A percentile compares a stretch with the other conserved stretches of the same genome.
These are phyloP conservation scores for Priceomyces fermenticarens DNA, from an alignment of 805 yeast genomes.

Conservation along the genomic window DNA sequence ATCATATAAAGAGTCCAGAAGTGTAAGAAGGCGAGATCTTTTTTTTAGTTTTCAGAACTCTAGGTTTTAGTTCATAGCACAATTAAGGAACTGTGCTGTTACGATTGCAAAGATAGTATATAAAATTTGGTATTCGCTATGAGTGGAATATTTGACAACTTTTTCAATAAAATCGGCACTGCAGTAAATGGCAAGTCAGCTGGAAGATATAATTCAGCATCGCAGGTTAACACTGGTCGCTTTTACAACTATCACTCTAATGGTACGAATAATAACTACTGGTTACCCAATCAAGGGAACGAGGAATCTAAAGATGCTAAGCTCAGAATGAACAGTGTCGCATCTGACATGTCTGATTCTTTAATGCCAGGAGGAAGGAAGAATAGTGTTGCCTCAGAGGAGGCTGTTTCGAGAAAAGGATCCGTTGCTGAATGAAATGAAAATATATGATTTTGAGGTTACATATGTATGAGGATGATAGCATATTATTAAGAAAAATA, in stretches of 20 bases:
- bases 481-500: too few relatives aligned
- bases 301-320: conserved; percentile 2
- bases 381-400: conserved; percentile 6
- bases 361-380: background rate
- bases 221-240: conserved; percentile 36
- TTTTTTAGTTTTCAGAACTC: too few relatives aligned
- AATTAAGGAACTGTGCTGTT: background rate
- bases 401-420: conserved; percentile 13
- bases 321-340: conserved; percentile 13
- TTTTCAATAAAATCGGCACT: conserved; percentile 29
- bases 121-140: conserved; percentile 7
- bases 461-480: too few relatives aligned
- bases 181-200: conserved; percentile 30
- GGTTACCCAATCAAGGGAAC: conserved; percentile 26
- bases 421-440: conserved; percentile 9
- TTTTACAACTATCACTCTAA: conserved; percentile 35
- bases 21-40: too few relatives aligned
- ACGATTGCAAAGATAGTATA: conserved; percentile 10
- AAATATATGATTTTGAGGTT: too few relatives aligned
- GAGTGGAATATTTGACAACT: conserved; percentile 37
- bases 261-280: conserved; percentile 36
- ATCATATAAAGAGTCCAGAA: too few relatives aligned
- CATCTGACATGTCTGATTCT: conserved; percentile 3
- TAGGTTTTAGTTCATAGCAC: background rate
- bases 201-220: conserved; percentile 26